Conservation (phyloP, 352 stramenopile species). For the Discostella stelligera region DNA sequence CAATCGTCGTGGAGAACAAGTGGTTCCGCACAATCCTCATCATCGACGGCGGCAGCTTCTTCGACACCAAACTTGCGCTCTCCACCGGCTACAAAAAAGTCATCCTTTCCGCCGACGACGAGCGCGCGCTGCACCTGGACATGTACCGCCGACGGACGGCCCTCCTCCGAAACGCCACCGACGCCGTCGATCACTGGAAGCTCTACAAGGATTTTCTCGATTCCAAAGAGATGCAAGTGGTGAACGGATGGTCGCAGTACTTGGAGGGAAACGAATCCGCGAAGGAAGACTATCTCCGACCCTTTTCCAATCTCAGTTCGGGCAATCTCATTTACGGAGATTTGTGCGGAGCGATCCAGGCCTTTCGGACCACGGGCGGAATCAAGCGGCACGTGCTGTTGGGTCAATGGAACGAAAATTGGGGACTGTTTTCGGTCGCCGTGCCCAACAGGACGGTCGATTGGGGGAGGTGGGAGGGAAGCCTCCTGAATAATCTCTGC, state of each 20-base stretch:
- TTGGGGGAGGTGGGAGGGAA: slow-evolving; percentile 23
- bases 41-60: too few species aligned
- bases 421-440: slow-evolving; percentile 39
- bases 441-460: slow-evolving; percentile 34
- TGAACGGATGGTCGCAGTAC: not conserved
- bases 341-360: not conserved
- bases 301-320: slow-evolving; percentile 2
- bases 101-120: not conserved
- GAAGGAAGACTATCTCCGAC: not conserved
- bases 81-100: not conserved
- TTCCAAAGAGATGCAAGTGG: not conserved
- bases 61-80: too few species aligned
- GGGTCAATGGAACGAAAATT: slow-evolving; percentile 46
- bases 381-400: slow-evolving; percentile 20
- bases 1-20: too few species aligned
- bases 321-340: not conserved
- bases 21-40: too few species aligned
- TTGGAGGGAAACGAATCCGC: not conserved
- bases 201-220: not conserved
- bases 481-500: slow-evolving; percentile 22
- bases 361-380: not conserved
- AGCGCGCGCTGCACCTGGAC: slow-evolving; percentile 1
- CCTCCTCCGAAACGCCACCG: slow-evolving; percentile 9
- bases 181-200: not conserved
- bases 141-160: slow-evolving; percentile 15